Base-by-base conservation (phyloP, 805 yeast species). In the Saccharomycopsis javanensis region DNA sequence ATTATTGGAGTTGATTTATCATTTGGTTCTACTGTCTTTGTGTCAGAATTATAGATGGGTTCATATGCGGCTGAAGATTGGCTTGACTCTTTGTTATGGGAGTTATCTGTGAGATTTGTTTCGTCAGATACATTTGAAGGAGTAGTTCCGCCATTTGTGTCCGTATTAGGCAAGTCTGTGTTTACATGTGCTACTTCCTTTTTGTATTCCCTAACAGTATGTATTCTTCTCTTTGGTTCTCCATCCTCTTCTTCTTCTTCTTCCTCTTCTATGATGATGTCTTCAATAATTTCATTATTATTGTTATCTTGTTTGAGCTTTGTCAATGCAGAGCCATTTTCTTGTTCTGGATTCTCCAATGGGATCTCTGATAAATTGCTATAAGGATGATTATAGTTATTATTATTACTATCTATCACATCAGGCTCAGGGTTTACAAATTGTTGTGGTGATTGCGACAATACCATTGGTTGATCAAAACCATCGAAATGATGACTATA, bases 401-500 rank as follows among this genome's bases (percentile, higher is more conserved):
- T 28, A 18, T 25, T 51, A 6, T 15, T 11, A 34, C 6, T 28
- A 10, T 20, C n/a, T 5, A 25, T 20, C 15, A 7, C 18, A 15
- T 42, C n/a, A 42, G 8, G 18, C 8, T 42, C 48, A 10, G 25
- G 10, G 20, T 3, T 5, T 3, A 16, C 7, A 13, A 37, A 16
- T 37, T 34, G 30, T 35, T 42, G 48, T 13, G 48, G 48, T 20
- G 48, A 42, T 42, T 42, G 48, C 3, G 5, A 11, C 8, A 42
- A n/a, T 20, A 42, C 13, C 48, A 54, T 54, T 18, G 53, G 27
- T 35, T 51, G 48, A 37, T 59, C 62, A 55, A 59, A 59, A 3
- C 60, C 62, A 28, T 54, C 60, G 52, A 59, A 59, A 35, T 57
- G 60, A 13, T 33, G 54, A 28, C 31, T 38, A n/a, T 45, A 25